A percentile compares a stretch with the other conserved stretches of the same genome.
Evolutionary conservation across 1,284 basidiomycete species (phyloP).

Genomic region (Pseudomicrostroma phylloplanum): DNA sequence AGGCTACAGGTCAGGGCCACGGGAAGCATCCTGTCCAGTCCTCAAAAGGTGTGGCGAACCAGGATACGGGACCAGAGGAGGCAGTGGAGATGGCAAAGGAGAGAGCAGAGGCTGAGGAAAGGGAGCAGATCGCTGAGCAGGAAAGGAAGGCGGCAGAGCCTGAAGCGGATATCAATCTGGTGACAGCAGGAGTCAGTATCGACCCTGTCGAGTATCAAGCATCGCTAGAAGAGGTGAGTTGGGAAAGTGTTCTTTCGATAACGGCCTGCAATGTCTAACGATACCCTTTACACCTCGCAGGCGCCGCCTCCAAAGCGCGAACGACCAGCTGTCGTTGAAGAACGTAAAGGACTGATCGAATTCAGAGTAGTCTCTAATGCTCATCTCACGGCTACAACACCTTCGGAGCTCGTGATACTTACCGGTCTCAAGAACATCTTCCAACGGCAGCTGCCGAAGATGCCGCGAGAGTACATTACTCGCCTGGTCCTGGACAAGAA

Average conservation of each 20-base stretch:
- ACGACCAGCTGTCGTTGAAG: constrained; percentile 68
- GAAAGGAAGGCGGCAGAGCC: constrained; percentile 19
- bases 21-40: constrained; percentile 16
- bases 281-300: constrained; percentile 19
- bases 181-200: constrained; percentile 19
- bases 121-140: constrained; percentile 5
- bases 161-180: constrained; percentile 27
- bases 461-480: constrained; percentile 98
- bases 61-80: constrained; percentile 8
- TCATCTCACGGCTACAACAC: constrained; percentile 57
- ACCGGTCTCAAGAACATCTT: constrained; percentile 94
- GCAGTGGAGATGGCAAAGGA: background rate
- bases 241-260: background rate
- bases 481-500: constrained; percentile 88
- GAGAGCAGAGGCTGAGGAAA: constrained; percentile 1
- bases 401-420: constrained; percentile 64
- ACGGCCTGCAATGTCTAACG: background rate
- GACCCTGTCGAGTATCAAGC: constrained; percentile 6
- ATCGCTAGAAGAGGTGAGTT: background rate
- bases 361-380: constrained; percentile 83
- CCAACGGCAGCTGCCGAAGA: constrained; percentile 94
- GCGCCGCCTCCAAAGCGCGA: constrained; percentile 29
- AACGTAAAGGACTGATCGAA: constrained; percentile 75
- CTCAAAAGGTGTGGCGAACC: constrained; percentile 15
- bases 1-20: background rate